phyloP scores from a whole-genome alignment of 352 stramenopile genomes.

The Pythium monospermum region DNA sequence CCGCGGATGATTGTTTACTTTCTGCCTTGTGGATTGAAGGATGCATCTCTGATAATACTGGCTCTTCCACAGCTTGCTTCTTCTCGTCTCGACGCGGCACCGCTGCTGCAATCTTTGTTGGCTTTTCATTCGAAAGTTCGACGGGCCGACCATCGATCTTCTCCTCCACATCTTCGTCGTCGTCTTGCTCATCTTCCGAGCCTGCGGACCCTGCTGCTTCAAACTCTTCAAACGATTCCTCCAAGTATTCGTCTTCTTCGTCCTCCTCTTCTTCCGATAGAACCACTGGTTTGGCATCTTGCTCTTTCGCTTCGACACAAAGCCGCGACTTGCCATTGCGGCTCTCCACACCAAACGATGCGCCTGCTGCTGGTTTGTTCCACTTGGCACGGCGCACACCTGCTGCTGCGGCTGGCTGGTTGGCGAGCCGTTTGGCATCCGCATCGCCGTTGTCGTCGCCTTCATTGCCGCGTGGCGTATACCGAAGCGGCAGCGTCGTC shows the following conservation, averaged over 20 bases:
- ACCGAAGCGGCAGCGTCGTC: conserved; percentile 25
- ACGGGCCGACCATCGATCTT: not conserved
- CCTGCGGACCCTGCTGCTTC: conserved; percentile 35
- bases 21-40: not conserved
- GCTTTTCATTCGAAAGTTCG: not conserved
- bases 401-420: no score
- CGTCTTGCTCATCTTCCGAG: not conserved
- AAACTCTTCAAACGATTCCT: conserved; percentile 84
- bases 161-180: not conserved
- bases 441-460: not conserved
- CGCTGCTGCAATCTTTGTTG: not conserved
- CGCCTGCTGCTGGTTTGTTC: conserved; percentile 18
- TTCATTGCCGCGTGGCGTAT: conserved; percentile 4
- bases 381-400: conserved; percentile 46
- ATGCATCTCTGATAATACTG: no score
- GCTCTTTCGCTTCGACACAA: conserved; percentile 9
- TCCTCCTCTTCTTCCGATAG: conserved; percentile 13
- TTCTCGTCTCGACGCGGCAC: conserved; percentile 1
- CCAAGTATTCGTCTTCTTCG: conserved; percentile 57
- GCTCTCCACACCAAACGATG: conserved; percentile 9
- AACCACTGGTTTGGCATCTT: no score
- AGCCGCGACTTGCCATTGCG: conserved; percentile 14
- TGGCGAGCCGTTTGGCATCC: not conserved
- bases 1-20: not conserved
- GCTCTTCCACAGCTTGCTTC: conserved; percentile 5